A percentile compares a stretch with the other conserved stretches of the same genome.
phyloP scores from a whole-genome alignment of 768 basidiomycete species.

The Coprinopsis cinerea region DNA sequence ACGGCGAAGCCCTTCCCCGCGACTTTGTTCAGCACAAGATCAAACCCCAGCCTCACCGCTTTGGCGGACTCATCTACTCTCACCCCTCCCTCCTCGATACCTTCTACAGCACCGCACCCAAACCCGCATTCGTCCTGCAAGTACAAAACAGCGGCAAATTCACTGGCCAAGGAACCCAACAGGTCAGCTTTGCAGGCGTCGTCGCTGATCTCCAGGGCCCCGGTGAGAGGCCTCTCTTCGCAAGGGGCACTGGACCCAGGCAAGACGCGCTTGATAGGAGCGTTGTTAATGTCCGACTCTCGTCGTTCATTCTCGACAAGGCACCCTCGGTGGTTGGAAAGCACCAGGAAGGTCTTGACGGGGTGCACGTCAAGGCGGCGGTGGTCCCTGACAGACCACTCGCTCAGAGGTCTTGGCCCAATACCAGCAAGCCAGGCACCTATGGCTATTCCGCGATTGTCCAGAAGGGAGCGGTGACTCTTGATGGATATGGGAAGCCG shows the following conservation, averaged over 20 bases:
- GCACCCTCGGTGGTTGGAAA: too few species aligned
- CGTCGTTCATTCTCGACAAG: too few species aligned
- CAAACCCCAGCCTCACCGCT: constrained; percentile 59
- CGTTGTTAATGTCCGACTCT: too few species aligned
- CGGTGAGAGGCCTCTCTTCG: background rate
- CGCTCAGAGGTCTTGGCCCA: too few species aligned
- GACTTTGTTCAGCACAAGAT: constrained; percentile 31
- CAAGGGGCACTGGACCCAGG: background rate
- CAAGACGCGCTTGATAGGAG: background rate
- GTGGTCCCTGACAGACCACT: too few species aligned
- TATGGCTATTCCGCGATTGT: too few species aligned
- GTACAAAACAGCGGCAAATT: background rate
- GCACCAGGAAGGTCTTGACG: too few species aligned
- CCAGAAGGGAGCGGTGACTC: too few species aligned
- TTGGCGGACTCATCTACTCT: constrained; percentile 58
- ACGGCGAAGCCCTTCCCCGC: constrained; percentile 14
- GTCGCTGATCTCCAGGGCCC: constrained; percentile 2
- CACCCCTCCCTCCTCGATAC: constrained; percentile 49
- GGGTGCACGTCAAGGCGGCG: too few species aligned
- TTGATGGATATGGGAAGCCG: too few species aligned
- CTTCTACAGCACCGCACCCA: constrained; percentile 41
- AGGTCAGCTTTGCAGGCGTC: constrained; percentile 10
- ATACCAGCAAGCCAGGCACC: too few species aligned
- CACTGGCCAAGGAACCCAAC: background rate
- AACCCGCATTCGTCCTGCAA: constrained; percentile 52